Evolutionary conservation across 1,284 basidiomycete genomes (phyloP), one percentile per base, ranked within the genome.

Genomic region (Malassezia yamatoensis): DNA sequence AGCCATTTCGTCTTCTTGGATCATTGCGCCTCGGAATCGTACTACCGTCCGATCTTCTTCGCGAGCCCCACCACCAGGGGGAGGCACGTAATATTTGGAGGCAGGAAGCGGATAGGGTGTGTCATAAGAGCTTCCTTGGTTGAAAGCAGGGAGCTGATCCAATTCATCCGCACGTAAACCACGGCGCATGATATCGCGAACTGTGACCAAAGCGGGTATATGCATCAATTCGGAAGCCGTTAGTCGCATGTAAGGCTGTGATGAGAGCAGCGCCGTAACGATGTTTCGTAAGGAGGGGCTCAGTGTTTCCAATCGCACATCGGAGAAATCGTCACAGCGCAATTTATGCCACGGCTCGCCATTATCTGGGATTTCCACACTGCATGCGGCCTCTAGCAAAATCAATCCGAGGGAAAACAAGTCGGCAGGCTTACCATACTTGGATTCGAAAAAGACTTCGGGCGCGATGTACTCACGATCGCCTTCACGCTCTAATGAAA

Each of bases 391-490:
- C 80, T 99, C 94, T 42, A 99, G 82, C 75, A 96, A 83, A 64
- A 90, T 88, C 80, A 98, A 85, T 53, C 94, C 94, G 68, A 96
- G 82, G 77, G 90, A 90, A 80, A 96, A 99, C 51, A 99, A 83
- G 78, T 99, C 94, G 46, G 90, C 93, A 47, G 87, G 88, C 78
- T 85, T 88, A 69, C 90, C 85, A 75, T 96, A 98, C 52, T 80
- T 80, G 29, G 91, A 93, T 72, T 87, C 83, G 41, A 63, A 64
- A 51, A 99, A 80, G 54, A 98, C 88, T 77, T 99, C 94, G 3
- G 90, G 90, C n/a, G 94, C 91, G 78, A 99, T 83, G 78, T 99
- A 98, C 62, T 94, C 81, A 70, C 96, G 87, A 76, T 99, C 94
- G 10, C 94, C 94, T 76, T 99, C 94, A 81, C 77, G 94, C 90